Base-by-base conservation (phyloP, 2,329 filamentous ascomycete species). In the Phyllosticta capitalensis region DNA sequence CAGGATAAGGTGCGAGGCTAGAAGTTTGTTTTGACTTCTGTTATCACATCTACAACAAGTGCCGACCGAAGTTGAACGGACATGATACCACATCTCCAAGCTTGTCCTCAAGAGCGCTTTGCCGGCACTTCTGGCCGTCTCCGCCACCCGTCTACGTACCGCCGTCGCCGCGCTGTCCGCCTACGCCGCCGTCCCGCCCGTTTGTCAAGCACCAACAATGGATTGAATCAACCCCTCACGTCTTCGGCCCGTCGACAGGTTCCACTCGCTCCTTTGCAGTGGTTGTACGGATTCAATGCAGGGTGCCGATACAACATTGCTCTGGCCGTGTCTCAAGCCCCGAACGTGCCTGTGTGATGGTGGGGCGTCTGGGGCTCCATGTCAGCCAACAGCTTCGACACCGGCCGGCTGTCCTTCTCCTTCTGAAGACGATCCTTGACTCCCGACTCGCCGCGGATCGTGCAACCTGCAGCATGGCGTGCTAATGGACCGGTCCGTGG, bases 21-120 rank as follows among this genome's bases (percentile, higher is more conserved):
- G 24, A 26, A 26, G 24, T 26, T 26, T 26, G 24, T 26, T 26
- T 26, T 26, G 24, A 69, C 66, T 26, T 68, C 65, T 0, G 63
- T 65, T 7, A 26, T 7, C 24, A 26, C 24, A 26, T 26, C 24
- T 26, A 26, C 24, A 26, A 26, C 24, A 26, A 26, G 4, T 26
- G 24, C 24, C 24, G 24, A 26, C 24, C 7, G 24, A 26, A 26
- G 3, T 7, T 26, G 24, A 26, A 26, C 7, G 30, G 30, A 38
- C 30, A 38, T 10, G 30, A 38, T 9, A 3, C 30, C 30, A 38
- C 10, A 14, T 26, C 7, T 26, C 24, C 24, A 17, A 9, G 3
- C 30, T 38, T 17, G 7, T 38, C 30, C 10, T 10, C 30, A 9
- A 38, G 7, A 10, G 30, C 30, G 24, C 24, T 3, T 26, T 26